Evolutionary conservation across 805 yeast genomes (phyloP).

Genomic region (Starmerella bacillaris): DNA sequence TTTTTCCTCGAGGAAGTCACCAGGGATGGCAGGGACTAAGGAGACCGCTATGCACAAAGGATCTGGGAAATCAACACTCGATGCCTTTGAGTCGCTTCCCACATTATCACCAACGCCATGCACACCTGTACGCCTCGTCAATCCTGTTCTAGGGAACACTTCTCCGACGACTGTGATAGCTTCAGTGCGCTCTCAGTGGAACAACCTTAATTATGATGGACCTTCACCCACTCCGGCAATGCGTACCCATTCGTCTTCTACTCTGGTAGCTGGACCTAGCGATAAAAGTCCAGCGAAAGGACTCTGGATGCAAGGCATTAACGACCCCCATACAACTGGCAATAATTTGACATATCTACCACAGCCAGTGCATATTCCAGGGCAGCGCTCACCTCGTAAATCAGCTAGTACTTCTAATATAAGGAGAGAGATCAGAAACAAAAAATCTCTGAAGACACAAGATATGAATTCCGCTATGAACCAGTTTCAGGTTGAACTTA

Average conservation of each 20-base stretch:
- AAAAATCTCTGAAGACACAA: slow-evolving; percentile 14
- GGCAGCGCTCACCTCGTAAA: slow-evolving; percentile 8
- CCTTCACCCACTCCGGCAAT: slow-evolving; percentile 22
- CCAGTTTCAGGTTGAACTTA: slow-evolving; percentile 20
- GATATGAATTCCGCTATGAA: slow-evolving; percentile 21
- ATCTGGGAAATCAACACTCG: no score
- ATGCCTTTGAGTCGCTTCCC: no score
- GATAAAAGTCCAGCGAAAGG: slow-evolving; percentile 22
- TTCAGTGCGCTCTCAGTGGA: slow-evolving; percentile 2
- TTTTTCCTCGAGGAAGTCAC: no score
- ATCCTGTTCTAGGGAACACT: background rate
- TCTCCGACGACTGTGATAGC: slow-evolving; percentile 16
- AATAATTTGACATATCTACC: background rate
- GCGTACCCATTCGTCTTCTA: slow-evolving; percentile 16
- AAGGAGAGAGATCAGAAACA: slow-evolving; percentile 6
- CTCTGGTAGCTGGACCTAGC: slow-evolving; percentile 20
- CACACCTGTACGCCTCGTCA: no score
- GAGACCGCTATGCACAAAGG: no score
- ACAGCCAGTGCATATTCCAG: slow-evolving; percentile 1
- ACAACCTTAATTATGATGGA: background rate
- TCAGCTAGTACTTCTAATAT: slow-evolving; percentile 7
- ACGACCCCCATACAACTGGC: background rate
- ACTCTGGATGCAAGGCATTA: slow-evolving; percentile 12
- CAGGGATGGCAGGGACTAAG: no score
- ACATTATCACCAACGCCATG: no score